A percentile compares a stretch with the other conserved stretches of the same genome.
Evolutionary conservation across 345 rosid genomes (phyloP).

Genomic region (Kandelia obovata): DNA sequence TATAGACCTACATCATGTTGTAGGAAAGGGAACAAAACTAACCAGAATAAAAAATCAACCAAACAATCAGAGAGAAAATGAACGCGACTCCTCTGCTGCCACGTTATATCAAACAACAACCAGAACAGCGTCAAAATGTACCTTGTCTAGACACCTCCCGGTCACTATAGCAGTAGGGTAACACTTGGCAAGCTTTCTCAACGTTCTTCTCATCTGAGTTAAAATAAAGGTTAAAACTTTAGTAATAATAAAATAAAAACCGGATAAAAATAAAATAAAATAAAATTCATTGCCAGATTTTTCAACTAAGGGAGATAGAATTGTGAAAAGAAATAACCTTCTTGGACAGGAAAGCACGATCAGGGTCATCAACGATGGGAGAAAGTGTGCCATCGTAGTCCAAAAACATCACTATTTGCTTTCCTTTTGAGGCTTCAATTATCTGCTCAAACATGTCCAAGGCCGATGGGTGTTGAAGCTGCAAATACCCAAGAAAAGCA

Average conservation of each 20-base stretch:
- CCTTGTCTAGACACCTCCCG: constrained; percentile 87
- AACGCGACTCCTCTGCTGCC: neutral
- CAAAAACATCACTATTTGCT: constrained; percentile 81
- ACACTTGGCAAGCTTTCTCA: constrained; percentile 48
- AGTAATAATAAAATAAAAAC: neutral
- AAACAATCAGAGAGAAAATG: neutral
- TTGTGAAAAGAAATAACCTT: constrained; percentile 37
- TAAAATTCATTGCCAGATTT: neutral
- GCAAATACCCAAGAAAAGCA: constrained; percentile 12
- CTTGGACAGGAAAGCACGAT: constrained; percentile 83
- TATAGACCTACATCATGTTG: constrained; percentile 44
- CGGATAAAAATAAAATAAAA: neutral
- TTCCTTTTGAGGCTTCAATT: constrained; percentile 58
- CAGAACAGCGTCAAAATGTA: constrained; percentile 24
- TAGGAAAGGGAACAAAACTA: neutral
- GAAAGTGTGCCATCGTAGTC: constrained; percentile 95
- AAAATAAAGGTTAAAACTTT: neutral
- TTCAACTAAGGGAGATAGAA: neutral
- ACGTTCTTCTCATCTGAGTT: constrained; percentile 67
- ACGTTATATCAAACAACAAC: neutral
- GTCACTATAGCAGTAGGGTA: constrained; percentile 81
- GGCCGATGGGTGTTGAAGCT: constrained; percentile 80
- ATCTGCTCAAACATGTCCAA: constrained; percentile 64
- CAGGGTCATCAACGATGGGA: constrained; percentile 86
- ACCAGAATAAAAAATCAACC: neutral